Conservation (phyloP, 2,329 filamentous ascomycete genomes). For the Graphiopsis chlorocephala region DNA sequence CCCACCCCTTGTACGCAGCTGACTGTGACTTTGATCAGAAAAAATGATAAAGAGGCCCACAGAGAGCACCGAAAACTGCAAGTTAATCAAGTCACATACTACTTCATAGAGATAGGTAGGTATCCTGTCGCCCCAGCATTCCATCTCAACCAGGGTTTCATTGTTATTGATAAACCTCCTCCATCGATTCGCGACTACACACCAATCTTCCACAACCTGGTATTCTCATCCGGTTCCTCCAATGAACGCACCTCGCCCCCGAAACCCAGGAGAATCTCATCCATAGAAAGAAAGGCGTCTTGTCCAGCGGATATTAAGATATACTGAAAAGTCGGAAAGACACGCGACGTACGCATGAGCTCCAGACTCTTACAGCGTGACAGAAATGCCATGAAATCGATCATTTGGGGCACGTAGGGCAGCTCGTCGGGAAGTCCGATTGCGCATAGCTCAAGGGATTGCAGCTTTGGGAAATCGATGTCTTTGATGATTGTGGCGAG, state of each 20-base stretch:
- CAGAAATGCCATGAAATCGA: background rate
- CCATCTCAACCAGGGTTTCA: no score
- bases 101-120: no score
- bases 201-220: background rate
- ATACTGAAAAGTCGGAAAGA: background rate
- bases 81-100: no score
- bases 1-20: no score
- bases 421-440: background rate
- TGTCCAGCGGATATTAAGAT: background rate
- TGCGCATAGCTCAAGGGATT: background rate
- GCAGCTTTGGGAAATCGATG: background rate
- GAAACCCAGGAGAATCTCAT: background rate
- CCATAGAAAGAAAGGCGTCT: background rate
- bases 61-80: no score
- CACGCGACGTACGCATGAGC: background rate
- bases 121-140: no score
- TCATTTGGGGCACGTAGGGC: background rate
- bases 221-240: background rate
- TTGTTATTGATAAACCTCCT: no score
- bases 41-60: no score
- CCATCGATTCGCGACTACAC: no score
- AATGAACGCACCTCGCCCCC: background rate
- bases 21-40: no score
- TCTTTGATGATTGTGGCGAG: background rate
- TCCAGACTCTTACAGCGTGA: background rate